Conservation (phyloP, 139 green algal species). For the Gonium pectorale region DNA sequence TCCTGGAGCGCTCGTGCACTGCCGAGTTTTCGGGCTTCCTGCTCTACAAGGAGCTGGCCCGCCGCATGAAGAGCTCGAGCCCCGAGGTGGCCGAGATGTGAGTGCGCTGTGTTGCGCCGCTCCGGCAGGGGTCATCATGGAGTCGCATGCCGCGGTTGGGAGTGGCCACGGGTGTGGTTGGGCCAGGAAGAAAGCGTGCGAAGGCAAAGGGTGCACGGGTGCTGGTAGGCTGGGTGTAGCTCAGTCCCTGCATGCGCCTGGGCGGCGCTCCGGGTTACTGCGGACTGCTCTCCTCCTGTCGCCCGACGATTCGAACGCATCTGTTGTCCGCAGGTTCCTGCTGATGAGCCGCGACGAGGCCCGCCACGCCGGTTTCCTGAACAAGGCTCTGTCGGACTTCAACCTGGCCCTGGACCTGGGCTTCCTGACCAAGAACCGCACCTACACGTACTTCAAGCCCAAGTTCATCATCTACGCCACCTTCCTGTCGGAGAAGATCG, state of each 20-base stretch:
- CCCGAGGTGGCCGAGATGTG: slow-evolving; percentile 88
- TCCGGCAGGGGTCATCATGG: too few species aligned
- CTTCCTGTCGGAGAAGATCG: slow-evolving; percentile 97
- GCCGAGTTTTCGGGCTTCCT: slow-evolving; percentile 98
- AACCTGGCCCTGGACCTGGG: slow-evolving; percentile 93
- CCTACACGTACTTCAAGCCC: slow-evolving; percentile 92
- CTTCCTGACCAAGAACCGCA: slow-evolving; percentile 96
- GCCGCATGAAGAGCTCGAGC: slow-evolving; percentile 92
- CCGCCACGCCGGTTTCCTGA: slow-evolving; percentile 97
- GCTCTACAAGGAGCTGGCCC: slow-evolving; percentile 98
- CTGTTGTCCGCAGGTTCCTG: slow-evolving; percentile 91
- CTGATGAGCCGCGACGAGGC: slow-evolving; percentile 97
- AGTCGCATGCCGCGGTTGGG: too few species aligned
- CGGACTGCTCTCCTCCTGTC: too few species aligned
- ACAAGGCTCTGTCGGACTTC: slow-evolving; percentile 89
- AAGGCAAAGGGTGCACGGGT: too few species aligned
- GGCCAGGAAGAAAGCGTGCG: too few species aligned
- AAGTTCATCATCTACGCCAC: slow-evolving; percentile 99
- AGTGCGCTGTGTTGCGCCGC: neutral
- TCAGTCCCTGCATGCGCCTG: too few species aligned
- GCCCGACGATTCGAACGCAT: too few species aligned
- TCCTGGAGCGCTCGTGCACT: slow-evolving; percentile 97
- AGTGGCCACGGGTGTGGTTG: too few species aligned
- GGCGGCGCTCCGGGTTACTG: too few species aligned
- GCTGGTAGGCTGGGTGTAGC: too few species aligned